These are phyloP conservation scores for Lizonia empirigonia DNA, from an alignment of 2,329 filamentous ascomycete species.

Conservation along the genomic window DNA sequence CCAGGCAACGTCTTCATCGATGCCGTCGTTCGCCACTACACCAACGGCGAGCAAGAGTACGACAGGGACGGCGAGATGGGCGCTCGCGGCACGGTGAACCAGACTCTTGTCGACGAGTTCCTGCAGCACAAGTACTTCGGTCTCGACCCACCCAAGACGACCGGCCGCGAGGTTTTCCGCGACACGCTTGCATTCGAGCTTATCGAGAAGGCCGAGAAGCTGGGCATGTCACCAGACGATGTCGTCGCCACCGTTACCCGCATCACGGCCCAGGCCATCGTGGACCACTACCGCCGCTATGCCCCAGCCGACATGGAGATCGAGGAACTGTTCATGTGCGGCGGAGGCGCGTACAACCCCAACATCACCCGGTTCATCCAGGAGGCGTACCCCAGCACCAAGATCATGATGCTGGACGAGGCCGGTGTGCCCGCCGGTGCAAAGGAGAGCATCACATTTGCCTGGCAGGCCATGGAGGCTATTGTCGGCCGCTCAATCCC, in stretches of 20 bases:
- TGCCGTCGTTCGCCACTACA: conserved; percentile 60
- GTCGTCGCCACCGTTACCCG: conserved; percentile 63
- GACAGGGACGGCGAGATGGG: conserved; percentile 61
- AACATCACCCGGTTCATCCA: conserved; percentile 62
- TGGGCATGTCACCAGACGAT: conserved; percentile 57
- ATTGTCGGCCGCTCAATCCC: conserved; percentile 54
- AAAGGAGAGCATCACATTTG: conserved; percentile 65
- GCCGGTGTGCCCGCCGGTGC: conserved; percentile 61
- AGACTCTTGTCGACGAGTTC: conserved; percentile 59
- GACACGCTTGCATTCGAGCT: too few species aligned
- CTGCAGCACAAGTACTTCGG: conserved; percentile 55
- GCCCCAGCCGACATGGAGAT: conserved; percentile 46
- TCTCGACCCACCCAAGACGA: conserved; percentile 62
- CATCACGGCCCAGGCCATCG: conserved; percentile 63
- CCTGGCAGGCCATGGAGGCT: conserved; percentile 66
- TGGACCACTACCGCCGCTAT: conserved; percentile 50
- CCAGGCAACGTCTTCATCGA: conserved; percentile 63
- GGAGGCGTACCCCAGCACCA: conserved; percentile 53
- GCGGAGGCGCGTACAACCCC: conserved; percentile 63
- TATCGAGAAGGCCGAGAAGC: too few species aligned
- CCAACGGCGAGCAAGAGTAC: conserved; percentile 57
- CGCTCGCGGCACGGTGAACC: conserved; percentile 56
- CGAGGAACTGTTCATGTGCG: conserved; percentile 65
- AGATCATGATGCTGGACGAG: conserved; percentile 62
- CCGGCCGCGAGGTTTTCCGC: conserved; percentile 63